Evolutionary conservation across 2,329 filamentous ascomycete species (phyloP).

Genomic region (Sporothrix curviconia): DNA sequence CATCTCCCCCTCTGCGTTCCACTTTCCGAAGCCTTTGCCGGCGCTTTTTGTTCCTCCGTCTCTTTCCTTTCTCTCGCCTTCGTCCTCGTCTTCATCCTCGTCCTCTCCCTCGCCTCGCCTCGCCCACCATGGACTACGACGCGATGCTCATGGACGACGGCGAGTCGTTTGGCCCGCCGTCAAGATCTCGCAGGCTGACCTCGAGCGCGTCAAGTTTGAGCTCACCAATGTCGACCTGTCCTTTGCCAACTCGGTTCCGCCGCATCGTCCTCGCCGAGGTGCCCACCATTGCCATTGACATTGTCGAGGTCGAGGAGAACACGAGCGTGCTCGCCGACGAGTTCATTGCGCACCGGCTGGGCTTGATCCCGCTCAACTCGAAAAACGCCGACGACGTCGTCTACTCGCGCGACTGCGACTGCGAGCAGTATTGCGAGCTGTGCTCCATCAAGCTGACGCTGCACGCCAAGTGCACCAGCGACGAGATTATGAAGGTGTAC

Average conservation of each 20-base stretch:
- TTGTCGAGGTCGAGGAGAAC: constrained; percentile 88
- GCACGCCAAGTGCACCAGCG: constrained; percentile 76
- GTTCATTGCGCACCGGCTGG: constrained; percentile 87
- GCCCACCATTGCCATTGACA: constrained; percentile 87
- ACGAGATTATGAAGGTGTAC: constrained; percentile 90
- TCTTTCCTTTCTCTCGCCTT: not conserved
- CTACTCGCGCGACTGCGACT: constrained; percentile 92
- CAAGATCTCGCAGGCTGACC: constrained; percentile 65
- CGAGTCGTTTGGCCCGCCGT: constrained; percentile 51
- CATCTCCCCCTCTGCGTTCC: too few species aligned
- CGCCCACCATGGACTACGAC: constrained; percentile 49
- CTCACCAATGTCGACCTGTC: constrained; percentile 82
- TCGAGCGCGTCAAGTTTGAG: constrained; percentile 81
- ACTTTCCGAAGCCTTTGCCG: too few species aligned
- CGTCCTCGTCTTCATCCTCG: too few species aligned
- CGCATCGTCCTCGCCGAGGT: constrained; percentile 90
- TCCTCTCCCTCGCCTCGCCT: not conserved
- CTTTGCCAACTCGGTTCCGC: constrained; percentile 86
- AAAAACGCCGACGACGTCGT: constrained; percentile 75
- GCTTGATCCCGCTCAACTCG: constrained; percentile 80
- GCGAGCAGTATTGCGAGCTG: constrained; percentile 87
- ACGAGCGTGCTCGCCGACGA: constrained; percentile 95
- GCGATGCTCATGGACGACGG: constrained; percentile 50
- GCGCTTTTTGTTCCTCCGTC: not conserved
- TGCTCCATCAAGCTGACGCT: constrained; percentile 82